phyloP scores from a whole-genome alignment of 73 alveolate species.

The Durusdinium trenchii region DNA sequence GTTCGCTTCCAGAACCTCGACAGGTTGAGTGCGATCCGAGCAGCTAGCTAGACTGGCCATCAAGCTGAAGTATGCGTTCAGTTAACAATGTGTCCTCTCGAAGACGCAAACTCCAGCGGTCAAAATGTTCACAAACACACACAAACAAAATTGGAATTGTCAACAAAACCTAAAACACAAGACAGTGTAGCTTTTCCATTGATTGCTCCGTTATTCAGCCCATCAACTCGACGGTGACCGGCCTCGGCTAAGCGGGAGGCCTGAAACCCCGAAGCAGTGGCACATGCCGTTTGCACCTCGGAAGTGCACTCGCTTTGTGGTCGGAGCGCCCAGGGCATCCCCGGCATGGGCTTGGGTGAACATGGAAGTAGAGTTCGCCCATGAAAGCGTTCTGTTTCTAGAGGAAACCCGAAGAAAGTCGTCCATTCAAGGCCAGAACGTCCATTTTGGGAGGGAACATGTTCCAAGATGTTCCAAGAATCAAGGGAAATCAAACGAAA shows the following conservation, averaged over 20 bases:
- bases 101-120: background rate
- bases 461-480: too few species aligned
- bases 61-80: background rate
- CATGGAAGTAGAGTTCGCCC: too few species aligned
- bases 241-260: slow-evolving; percentile 92
- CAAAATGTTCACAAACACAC: background rate
- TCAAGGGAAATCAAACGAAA: too few species aligned
- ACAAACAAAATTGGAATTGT: background rate
- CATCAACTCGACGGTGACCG: background rate
- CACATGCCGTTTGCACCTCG: slow-evolving; percentile 87
- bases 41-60: background rate
- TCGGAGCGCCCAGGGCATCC: too few species aligned
- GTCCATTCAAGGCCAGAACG: too few species aligned
- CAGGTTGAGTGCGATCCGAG: background rate
- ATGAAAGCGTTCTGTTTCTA: too few species aligned
- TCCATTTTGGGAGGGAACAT: too few species aligned
- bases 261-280: slow-evolving; percentile 68
- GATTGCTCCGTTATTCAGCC: too few species aligned
- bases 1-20: slow-evolving; percentile 57
- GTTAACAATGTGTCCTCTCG: background rate
- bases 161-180: background rate
- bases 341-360: too few species aligned
- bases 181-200: too few species aligned
- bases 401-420: too few species aligned
- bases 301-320: too few species aligned